Evolutionary conservation across 2,329 filamentous ascomycete species (phyloP).

Genomic region (Arachnomyces sp.): DNA sequence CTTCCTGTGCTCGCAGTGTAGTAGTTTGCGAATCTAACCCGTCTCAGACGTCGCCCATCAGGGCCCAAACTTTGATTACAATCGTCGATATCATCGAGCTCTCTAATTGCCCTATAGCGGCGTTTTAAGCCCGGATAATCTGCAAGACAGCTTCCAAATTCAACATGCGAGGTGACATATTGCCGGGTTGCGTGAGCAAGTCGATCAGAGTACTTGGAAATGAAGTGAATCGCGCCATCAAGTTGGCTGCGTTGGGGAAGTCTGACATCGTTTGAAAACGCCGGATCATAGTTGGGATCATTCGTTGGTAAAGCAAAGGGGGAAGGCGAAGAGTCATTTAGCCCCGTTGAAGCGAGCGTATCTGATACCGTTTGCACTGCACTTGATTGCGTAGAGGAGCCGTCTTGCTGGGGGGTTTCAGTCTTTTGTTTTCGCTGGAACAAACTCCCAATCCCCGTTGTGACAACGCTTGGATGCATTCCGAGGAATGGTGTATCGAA

Average conservation of each 20-base stretch:
- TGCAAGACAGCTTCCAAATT: constrained; percentile 73
- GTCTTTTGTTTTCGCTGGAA: constrained; percentile 46
- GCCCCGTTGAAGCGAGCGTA: constrained; percentile 2
- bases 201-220: constrained; percentile 70
- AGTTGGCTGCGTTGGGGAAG: constrained; percentile 59
- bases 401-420: constrained; percentile 12
- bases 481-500: constrained; percentile 83
- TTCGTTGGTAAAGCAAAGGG: constrained; percentile 16
- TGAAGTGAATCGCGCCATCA: constrained; percentile 61
- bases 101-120: constrained; percentile 61
- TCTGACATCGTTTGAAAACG: constrained; percentile 65
- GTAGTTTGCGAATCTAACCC: constrained; percentile 78
- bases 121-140: constrained; percentile 62
- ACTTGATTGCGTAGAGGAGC: constrained; percentile 1
- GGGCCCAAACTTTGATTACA: constrained; percentile 27
- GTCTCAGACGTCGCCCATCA: constrained; percentile 20
- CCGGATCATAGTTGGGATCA: constrained; percentile 62
- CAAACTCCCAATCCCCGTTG: constrained; percentile 70
- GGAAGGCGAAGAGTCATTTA: constrained; percentile 10
- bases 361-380: constrained; percentile 6
- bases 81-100: constrained; percentile 63
- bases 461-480: constrained; percentile 78
- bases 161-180: constrained; percentile 70
- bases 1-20: constrained; percentile 78
- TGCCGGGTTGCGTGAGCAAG: constrained; percentile 61